A percentile compares a stretch with the other conserved stretches of the same genome.
These are phyloP conservation scores for Pachysandra terminalis DNA, from an alignment of 164 flowering plant genomes.

Conservation along the genomic window DNA sequence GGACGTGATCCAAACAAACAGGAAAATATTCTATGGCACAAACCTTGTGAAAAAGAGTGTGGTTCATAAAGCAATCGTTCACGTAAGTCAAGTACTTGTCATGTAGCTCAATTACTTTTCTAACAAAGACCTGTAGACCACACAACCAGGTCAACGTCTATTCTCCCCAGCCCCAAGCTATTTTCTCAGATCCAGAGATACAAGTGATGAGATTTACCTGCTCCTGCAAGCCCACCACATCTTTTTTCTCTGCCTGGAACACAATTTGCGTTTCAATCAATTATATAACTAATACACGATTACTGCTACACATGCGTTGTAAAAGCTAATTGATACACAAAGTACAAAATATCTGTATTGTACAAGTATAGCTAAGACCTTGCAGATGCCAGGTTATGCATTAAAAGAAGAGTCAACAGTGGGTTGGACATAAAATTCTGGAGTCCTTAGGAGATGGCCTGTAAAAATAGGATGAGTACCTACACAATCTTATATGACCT, in stretches of 20 bases:
- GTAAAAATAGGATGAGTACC: too few species aligned
- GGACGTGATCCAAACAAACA: background rate
- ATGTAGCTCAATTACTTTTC: conserved; percentile 89
- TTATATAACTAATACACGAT: too few species aligned
- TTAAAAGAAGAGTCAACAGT: too few species aligned
- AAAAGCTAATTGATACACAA: too few species aligned
- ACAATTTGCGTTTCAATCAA: conserved; percentile 1
- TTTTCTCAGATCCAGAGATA: background rate
- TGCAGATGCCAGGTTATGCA: too few species aligned
- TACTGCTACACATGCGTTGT: too few species aligned
- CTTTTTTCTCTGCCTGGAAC: conserved; percentile 76
- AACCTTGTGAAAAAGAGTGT: conserved; percentile 94
- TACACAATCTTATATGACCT: too few species aligned
- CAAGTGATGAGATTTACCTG: conserved; percentile 46
- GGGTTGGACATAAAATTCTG: too few species aligned
- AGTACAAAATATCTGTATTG: too few species aligned
- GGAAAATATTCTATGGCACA: conserved; percentile 6
- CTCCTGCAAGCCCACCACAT: conserved; percentile 76
- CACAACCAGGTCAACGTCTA: conserved; percentile 15
- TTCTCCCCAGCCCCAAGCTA: background rate
- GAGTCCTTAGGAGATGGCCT: too few species aligned
- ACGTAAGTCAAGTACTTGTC: conserved; percentile 89
- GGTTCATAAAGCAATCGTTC: conserved; percentile 69
- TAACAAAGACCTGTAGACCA: conserved; percentile 67
- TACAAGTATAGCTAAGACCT: too few species aligned